Evolutionary conservation across 2,329 filamentous ascomycete genomes (phyloP).

Genomic region (Nemania sp.): DNA sequence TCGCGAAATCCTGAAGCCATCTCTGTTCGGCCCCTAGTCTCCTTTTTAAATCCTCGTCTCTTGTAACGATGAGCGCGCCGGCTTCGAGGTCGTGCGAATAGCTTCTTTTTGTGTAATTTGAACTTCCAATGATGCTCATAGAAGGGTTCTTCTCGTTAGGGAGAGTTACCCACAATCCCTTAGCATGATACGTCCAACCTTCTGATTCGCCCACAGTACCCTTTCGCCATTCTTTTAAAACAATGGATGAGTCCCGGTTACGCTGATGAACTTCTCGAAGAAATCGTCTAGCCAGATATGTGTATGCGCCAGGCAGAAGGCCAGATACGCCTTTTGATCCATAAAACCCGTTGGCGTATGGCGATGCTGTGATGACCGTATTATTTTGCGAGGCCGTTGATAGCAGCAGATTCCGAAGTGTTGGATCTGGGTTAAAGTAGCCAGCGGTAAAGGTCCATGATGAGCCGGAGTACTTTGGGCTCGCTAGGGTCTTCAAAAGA

Average conservation of each 20-base stretch:
- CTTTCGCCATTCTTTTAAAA: slow-evolving; percentile 86
- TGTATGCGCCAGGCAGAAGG: slow-evolving; percentile 92
- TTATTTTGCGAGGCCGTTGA: slow-evolving; percentile 76
- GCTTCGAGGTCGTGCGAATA: slow-evolving; percentile 94
- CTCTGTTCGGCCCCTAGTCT: slow-evolving; percentile 82
- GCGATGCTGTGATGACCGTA: slow-evolving; percentile 91
- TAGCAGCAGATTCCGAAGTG: slow-evolving; percentile 83
- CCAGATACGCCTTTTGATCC: slow-evolving; percentile 88
- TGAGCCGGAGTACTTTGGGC: slow-evolving; percentile 72
- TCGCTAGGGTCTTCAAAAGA: slow-evolving; percentile 76
- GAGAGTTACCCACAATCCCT: slow-evolving; percentile 90
- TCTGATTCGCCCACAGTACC: slow-evolving; percentile 83
- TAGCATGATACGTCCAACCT: slow-evolving; percentile 98
- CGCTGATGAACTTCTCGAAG: slow-evolving; percentile 67
- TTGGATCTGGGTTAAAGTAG: slow-evolving; percentile 96
- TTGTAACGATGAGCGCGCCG: slow-evolving; percentile 86
- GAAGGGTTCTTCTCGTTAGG: slow-evolving; percentile 74
- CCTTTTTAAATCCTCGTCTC: slow-evolving; percentile 76
- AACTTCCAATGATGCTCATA: slow-evolving; percentile 87
- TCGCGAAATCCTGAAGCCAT: slow-evolving; percentile 82
- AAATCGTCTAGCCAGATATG: slow-evolving; percentile 85
- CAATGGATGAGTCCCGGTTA: slow-evolving; percentile 67
- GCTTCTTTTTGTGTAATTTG: slow-evolving; percentile 94
- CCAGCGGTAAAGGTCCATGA: slow-evolving; percentile 97
- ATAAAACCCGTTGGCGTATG: slow-evolving; percentile 96